phyloP scores from a whole-genome alignment of 2,329 filamentous ascomycete species.

The Paraconiothyrium brasiliense region DNA sequence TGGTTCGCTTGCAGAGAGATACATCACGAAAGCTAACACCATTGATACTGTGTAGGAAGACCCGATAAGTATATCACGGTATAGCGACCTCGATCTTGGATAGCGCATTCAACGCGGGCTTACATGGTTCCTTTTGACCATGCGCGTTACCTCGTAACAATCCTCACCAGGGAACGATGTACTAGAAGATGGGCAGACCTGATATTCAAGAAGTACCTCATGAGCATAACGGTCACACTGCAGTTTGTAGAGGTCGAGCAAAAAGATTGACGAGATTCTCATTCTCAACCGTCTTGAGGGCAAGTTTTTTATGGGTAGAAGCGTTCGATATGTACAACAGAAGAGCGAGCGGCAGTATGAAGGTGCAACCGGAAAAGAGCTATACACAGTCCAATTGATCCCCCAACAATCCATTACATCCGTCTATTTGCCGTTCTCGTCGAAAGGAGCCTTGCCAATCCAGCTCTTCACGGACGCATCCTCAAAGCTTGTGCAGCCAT shows the following conservation, averaged over 20 bases:
- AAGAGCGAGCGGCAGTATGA: not conserved
- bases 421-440: conserved; percentile 6
- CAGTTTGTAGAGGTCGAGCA: no score
- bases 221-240: no score
- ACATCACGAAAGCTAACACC: not conserved
- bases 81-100: not conserved
- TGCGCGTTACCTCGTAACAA: no score
- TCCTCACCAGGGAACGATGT: not conserved
- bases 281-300: not conserved
- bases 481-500: conserved; percentile 9
- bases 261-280: no score
- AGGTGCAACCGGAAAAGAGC: not conserved
- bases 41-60: no score
- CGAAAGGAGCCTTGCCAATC: conserved; percentile 6
- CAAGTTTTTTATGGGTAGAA: not conserved
- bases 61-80: not conserved
- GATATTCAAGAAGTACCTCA: no score
- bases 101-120: not conserved
- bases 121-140: not conserved
- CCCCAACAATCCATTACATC: not conserved
- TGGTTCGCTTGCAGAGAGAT: not conserved
- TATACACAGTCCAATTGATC: not conserved
- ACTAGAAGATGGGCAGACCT: not conserved
- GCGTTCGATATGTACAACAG: not conserved
- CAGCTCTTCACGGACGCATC: conserved; percentile 12